phyloP scores from a whole-genome alignment of 441 rosid species.

The Jatropha podagrica region DNA sequence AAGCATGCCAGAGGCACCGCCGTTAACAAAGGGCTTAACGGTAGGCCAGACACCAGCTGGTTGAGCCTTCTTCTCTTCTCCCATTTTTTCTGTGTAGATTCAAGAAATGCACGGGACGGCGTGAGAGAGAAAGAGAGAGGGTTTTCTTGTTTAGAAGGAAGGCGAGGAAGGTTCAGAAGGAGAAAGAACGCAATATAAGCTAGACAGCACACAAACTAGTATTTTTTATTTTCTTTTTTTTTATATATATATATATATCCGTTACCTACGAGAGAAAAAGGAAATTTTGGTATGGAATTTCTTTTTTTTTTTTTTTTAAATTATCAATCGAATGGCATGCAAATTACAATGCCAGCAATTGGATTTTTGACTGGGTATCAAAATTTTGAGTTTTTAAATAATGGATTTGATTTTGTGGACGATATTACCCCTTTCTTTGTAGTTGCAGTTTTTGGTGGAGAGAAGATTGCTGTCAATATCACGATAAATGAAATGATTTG shows the following conservation, averaged over 20 bases:
- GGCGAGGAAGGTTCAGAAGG: background rate
- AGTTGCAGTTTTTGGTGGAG: no score
- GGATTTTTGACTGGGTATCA: background rate
- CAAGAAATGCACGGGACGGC: background rate
- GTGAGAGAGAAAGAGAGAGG: background rate
- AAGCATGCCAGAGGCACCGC: constrained; percentile 98
- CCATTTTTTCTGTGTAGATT: constrained; percentile 44
- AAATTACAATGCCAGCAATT: background rate
- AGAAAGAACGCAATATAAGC: background rate
- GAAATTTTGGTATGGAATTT: background rate
- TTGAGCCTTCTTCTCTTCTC: constrained; percentile 69
- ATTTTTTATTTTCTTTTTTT: background rate
- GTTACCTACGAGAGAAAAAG: background rate
- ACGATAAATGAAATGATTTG: background rate
- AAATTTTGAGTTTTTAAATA: background rate
- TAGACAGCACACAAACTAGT: background rate
- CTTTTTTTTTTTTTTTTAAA: no score
- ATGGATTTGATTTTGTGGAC: background rate
- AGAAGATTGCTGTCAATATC: no score
- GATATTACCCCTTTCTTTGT: background rate
- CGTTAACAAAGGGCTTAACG: constrained; percentile 91
- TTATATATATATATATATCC: background rate
- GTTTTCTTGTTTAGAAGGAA: constrained; percentile 1
- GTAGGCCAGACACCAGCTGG: constrained; percentile 69
- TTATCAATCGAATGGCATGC: background rate